Percentiles rank a stretch among this genome's conserved stretches.
phyloP scores from a whole-genome alignment of 1,284 basidiomycete species.

The Filobasidium uniguttulatum region DNA sequence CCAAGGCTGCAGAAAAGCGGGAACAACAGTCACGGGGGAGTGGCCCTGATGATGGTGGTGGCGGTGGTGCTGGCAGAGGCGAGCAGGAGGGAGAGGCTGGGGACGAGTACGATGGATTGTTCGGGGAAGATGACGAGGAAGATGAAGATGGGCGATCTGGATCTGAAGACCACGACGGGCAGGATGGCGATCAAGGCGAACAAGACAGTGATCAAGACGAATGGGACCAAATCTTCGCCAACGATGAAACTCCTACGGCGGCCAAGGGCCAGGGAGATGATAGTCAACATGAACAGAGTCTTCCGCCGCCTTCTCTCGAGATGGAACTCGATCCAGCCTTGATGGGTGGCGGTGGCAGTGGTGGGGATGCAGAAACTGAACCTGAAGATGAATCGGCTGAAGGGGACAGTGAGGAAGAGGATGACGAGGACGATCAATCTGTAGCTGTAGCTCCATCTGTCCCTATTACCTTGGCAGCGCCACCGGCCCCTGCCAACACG shows the following conservation, averaged over 20 bases:
- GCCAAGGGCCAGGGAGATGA: background rate
- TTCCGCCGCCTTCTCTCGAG: too few species aligned
- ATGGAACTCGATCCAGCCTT: too few species aligned
- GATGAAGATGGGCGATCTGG: conserved; percentile 6
- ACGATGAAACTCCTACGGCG: conserved; percentile 22
- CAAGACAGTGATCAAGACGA: conserved; percentile 25
- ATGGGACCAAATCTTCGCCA: conserved; percentile 14
- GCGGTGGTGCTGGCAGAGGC: conserved; percentile 5
- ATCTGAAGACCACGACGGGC: conserved; percentile 37
- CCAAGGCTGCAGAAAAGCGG: conserved; percentile 6
- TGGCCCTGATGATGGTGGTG: too few species aligned
- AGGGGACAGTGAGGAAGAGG: too few species aligned
- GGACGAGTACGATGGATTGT: conserved; percentile 8
- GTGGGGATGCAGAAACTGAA: too few species aligned
- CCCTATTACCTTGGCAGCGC: too few species aligned
- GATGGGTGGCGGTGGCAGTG: too few species aligned
- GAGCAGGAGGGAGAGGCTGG: conserved; percentile 7
- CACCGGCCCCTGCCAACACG: too few species aligned
- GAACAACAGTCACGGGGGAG: too few species aligned
- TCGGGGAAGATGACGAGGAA: conserved; percentile 11
- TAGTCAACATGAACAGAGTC: conserved; percentile 3
- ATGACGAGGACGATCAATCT: too few species aligned
- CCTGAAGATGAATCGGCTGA: too few species aligned
- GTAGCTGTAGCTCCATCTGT: too few species aligned
- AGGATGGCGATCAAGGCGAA: conserved; percentile 13